These are phyloP conservation scores for Kwoniella europaea DNA, from an alignment of 768 basidiomycete genomes.

Conservation along the genomic window DNA sequence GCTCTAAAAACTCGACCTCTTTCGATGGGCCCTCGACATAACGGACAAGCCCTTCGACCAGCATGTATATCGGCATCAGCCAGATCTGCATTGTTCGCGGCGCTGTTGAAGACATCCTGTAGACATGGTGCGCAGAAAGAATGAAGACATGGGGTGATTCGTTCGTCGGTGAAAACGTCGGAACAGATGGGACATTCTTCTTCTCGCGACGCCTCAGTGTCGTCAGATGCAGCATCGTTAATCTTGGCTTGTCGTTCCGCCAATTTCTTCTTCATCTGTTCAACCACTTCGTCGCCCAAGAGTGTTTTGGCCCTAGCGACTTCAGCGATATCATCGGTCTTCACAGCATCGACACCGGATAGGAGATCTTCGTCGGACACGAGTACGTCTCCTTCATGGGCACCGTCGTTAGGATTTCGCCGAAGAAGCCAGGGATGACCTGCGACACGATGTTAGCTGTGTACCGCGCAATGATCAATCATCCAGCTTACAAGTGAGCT, in stretches of 20 bases:
- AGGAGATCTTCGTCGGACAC: slow-evolving; percentile 49
- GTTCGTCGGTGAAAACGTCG: slow-evolving; percentile 65
- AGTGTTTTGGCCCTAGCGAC: slow-evolving; percentile 28
- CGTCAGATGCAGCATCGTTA: slow-evolving; percentile 14
- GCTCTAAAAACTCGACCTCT: slow-evolving; percentile 64
- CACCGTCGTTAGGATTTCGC: slow-evolving; percentile 61
- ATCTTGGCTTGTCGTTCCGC: slow-evolving; percentile 29
- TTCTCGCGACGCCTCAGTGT: slow-evolving; percentile 26
- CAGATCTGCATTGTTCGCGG: slow-evolving; percentile 58
- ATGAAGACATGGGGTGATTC: slow-evolving; percentile 68
- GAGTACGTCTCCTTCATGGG: slow-evolving; percentile 62
- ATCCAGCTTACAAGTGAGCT: slow-evolving; percentile 66
- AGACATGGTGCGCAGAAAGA: slow-evolving; percentile 70
- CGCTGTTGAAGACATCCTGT: slow-evolving; percentile 63
- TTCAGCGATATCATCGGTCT: slow-evolving; percentile 31
- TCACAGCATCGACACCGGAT: slow-evolving; percentile 21
- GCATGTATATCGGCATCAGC: slow-evolving; percentile 50
- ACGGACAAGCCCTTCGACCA: slow-evolving; percentile 62
- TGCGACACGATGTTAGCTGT: not conserved
- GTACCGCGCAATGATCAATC: too few species aligned
- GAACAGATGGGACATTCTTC: slow-evolving; percentile 69
- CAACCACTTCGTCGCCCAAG: slow-evolving; percentile 38
- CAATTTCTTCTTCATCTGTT: slow-evolving; percentile 37
- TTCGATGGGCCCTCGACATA: slow-evolving; percentile 66
- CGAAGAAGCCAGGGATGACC: slow-evolving; percentile 70